Evolutionary conservation across 257 asterid genomes (phyloP).

Genomic region (Ilex asprella): DNA sequence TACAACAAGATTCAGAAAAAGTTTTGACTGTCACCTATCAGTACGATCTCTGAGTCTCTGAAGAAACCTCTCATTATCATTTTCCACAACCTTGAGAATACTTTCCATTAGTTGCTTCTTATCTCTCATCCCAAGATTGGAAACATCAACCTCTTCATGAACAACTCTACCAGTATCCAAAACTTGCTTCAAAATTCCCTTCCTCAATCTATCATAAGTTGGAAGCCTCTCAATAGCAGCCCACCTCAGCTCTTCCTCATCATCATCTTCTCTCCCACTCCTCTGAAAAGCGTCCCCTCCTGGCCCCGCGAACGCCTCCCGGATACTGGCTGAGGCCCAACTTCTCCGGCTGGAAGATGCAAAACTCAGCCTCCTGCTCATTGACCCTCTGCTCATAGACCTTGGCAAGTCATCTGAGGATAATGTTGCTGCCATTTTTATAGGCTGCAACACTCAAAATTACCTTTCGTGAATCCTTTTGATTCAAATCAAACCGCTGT

Average conservation of each 20-base stretch:
- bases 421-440: conserved; percentile 30
- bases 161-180: conserved; percentile 66
- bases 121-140: conserved; percentile 49
- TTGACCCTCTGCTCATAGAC: conserved; percentile 59
- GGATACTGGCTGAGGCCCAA: conserved; percentile 70
- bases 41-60: conserved; percentile 73
- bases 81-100: conserved; percentile 73
- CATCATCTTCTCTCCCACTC: conserved; percentile 63
- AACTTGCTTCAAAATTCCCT: conserved; percentile 63
- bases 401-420: conserved; percentile 43
- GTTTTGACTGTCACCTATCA: conserved; percentile 48
- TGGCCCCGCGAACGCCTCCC: conserved; percentile 63
- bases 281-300: conserved; percentile 60
- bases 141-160: conserved; percentile 62
- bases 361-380: conserved; percentile 43
- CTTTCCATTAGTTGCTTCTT: conserved; percentile 59
- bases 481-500: conserved; percentile 3
- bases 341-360: conserved; percentile 53
- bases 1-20: not conserved
- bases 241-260: conserved; percentile 87
- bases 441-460: not conserved
- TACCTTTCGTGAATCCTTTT: not conserved
- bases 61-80: conserved; percentile 85
- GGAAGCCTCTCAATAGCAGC: conserved; percentile 96
- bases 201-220: conserved; percentile 70